Conservation (phyloP, 352 stramenopile species). For the Globisporangium lucens region DNA sequence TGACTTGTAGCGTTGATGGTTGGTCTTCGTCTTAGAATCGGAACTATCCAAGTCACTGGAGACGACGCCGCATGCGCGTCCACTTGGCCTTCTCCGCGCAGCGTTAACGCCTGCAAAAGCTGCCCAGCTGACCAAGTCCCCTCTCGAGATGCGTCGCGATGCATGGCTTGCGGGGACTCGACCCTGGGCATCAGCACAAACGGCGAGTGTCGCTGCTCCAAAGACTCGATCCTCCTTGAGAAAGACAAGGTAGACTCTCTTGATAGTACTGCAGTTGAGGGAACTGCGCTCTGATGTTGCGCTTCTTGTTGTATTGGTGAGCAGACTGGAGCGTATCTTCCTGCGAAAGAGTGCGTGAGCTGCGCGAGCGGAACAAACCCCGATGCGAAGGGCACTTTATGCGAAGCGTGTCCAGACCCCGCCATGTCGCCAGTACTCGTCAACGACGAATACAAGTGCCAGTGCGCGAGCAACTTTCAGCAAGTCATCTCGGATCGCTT, state of each 20-base stretch:
- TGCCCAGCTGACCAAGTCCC: slow-evolving; percentile 40
- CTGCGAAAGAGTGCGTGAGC: slow-evolving; percentile 56
- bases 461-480: slow-evolving; percentile 58
- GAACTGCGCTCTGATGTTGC: neutral
- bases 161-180: slow-evolving; percentile 59
- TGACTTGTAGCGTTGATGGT: neutral
- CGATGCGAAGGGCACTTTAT: slow-evolving; percentile 41
- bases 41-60: slow-evolving; percentile 22
- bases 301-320: neutral
- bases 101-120: slow-evolving; percentile 30
- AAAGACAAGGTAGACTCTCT: slow-evolving; percentile 30
- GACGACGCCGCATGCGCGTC: slow-evolving; percentile 40
- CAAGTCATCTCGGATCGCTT: slow-evolving; percentile 40
- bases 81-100: slow-evolving; percentile 67
- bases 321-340: slow-evolving; percentile 49
- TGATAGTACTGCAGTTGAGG: neutral
- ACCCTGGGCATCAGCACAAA: slow-evolving; percentile 39
- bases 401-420: slow-evolving; percentile 67
- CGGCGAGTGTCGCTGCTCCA: slow-evolving; percentile 47
- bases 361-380: slow-evolving; percentile 42
- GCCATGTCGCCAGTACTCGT: slow-evolving; percentile 60
- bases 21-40: slow-evolving; percentile 12
- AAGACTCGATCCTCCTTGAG: slow-evolving; percentile 50
- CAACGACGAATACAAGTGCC: slow-evolving; percentile 33
- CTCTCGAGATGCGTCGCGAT: slow-evolving; percentile 38